Conservation (phyloP, 106 monocot genomes). For the Apostasia ramifera region DNA sequence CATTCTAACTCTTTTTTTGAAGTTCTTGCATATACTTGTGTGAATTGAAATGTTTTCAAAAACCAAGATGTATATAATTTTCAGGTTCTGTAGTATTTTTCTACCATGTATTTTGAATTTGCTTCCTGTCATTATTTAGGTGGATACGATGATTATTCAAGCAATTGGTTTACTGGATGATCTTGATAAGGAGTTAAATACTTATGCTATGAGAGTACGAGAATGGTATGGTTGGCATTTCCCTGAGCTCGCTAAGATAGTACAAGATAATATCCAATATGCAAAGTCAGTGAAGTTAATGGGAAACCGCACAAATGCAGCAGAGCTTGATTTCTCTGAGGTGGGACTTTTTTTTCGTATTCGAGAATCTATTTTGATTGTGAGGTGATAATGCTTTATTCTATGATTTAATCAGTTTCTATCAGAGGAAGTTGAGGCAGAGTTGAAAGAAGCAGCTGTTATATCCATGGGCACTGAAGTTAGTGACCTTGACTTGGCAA, state of each 20-base stretch:
- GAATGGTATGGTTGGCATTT: constrained; percentile 99
- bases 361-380: neutral
- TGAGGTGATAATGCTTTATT: neutral
- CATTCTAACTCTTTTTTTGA: neutral
- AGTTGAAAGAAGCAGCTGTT: constrained; percentile 69
- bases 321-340: constrained; percentile 85
- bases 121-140: constrained; percentile 24
- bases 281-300: constrained; percentile 82
- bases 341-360: constrained; percentile 12
- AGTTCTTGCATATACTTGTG: neutral
- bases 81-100: neutral
- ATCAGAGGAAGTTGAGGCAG: constrained; percentile 67
- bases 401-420: constrained; percentile 32
- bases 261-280: constrained; percentile 89
- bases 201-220: constrained; percentile 95
- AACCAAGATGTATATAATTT: neutral
- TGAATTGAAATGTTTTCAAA: neutral
- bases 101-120: neutral
- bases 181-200: constrained; percentile 95
- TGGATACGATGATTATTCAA: constrained; percentile 96
- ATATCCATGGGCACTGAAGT: constrained; percentile 99
- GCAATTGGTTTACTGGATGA: constrained; percentile 94
- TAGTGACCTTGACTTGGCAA: constrained; percentile 65
- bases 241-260: constrained; percentile 88
- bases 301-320: constrained; percentile 85